phyloP scores from a whole-genome alignment of 257 asterid species.

The Rubia yunnanensis region DNA sequence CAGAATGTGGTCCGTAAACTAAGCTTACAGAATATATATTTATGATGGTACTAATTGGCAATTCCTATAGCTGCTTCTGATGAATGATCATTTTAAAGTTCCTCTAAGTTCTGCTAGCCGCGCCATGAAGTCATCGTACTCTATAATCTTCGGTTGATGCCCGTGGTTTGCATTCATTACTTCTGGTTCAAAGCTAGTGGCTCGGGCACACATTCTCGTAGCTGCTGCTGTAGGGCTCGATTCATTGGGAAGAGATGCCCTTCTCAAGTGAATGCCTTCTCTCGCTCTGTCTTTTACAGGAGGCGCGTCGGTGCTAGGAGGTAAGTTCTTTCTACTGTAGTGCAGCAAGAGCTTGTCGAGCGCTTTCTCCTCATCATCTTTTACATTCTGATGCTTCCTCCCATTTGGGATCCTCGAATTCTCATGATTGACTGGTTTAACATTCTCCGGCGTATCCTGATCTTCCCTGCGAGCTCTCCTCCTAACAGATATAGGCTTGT shows the following conservation, averaged over 20 bases:
- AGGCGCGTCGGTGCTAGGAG: conserved; percentile 11
- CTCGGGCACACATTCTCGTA: conserved; percentile 30
- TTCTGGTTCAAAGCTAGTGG: conserved; percentile 50
- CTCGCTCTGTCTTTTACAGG: conserved; percentile 12
- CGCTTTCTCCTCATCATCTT: conserved; percentile 45
- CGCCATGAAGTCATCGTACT: conserved; percentile 77
- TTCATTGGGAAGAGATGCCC: conserved; percentile 44
- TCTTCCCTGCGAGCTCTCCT: conserved; percentile 18
- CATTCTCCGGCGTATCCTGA: conserved; percentile 6
- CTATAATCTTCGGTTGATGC: conserved; percentile 74
- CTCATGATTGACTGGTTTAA: not conserved
- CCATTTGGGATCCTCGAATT: not conserved
- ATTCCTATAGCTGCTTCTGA: not conserved
- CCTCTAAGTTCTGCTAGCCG: conserved; percentile 42
- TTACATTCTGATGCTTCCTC: conserved; percentile 1
- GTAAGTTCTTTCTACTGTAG: conserved; percentile 41
- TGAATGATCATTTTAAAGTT: conserved; percentile 10
- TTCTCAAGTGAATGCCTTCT: conserved; percentile 30
- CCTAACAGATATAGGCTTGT: conserved; percentile 48
- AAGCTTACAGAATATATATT: not conserved
- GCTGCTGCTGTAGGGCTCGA: conserved; percentile 18
- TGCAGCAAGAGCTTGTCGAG: conserved; percentile 47
- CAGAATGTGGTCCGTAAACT: not conserved
- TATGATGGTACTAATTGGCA: no score
- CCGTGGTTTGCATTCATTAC: conserved; percentile 18